These are phyloP conservation scores for Tillandsia fasciculata DNA, from an alignment of 176 grass and related monocot genomes.

Conservation along the genomic window DNA sequence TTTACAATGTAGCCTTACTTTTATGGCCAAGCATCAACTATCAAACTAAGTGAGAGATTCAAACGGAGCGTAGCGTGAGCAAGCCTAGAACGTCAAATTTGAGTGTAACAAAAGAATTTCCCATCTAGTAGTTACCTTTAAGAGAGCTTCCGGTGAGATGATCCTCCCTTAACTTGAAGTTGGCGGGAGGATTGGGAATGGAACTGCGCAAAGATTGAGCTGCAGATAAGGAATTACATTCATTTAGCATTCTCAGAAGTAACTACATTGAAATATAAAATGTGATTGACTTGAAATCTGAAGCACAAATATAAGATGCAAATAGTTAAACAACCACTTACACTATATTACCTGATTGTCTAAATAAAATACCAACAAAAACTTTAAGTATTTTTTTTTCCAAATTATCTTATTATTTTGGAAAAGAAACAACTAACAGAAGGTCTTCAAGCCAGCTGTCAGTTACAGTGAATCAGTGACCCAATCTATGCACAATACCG, in stretches of 20 bases:
- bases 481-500: too few relatives aligned
- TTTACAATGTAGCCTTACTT: too few relatives aligned
- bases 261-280: too few relatives aligned
- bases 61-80: background rate
- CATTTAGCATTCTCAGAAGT: slow-evolving; percentile 10
- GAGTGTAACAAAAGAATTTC: background rate
- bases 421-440: too few relatives aligned
- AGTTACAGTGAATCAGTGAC: too few relatives aligned
- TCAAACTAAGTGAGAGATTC: too few relatives aligned
- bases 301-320: background rate
- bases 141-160: slow-evolving; percentile 79
- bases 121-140: slow-evolving; percentile 38
- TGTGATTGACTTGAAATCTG: background rate
- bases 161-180: slow-evolving; percentile 85
- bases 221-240: slow-evolving; percentile 41
- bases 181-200: slow-evolving; percentile 70
- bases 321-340: background rate
- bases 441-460: too few relatives aligned
- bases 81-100: background rate
- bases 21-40: too few relatives aligned
- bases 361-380: too few relatives aligned
- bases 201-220: slow-evolving; percentile 71
- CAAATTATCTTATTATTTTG: too few relatives aligned
- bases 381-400: too few relatives aligned
- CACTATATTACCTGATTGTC: too few relatives aligned